phyloP scores from a whole-genome alignment of 441 rosid genomes.

The Bruguiera hainesii region DNA sequence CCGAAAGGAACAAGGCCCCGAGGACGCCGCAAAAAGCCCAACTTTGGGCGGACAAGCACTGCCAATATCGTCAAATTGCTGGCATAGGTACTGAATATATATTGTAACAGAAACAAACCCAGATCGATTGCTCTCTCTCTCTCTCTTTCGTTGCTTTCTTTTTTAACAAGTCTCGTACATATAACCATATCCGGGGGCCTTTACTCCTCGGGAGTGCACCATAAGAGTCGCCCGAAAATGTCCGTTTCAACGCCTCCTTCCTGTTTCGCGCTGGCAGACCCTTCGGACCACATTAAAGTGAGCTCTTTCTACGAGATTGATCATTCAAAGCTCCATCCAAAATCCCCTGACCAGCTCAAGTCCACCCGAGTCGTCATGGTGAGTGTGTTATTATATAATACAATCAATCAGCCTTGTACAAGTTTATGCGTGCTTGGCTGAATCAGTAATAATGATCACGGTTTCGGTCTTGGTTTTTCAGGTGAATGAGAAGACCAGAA shows the following conservation, averaged over 20 bases:
- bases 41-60: slow-evolving; percentile 19
- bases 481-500: slow-evolving; percentile 68
- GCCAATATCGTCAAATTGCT: slow-evolving; percentile 9
- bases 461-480: slow-evolving; percentile 17
- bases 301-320: slow-evolving; percentile 79
- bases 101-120: no score
- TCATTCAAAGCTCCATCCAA: slow-evolving; percentile 48
- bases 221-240: neutral
- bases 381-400: neutral
- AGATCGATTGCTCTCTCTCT: no score
- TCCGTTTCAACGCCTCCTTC: neutral
- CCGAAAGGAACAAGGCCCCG: slow-evolving; percentile 21
- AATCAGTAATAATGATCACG: no score
- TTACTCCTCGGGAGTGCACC: neutral
- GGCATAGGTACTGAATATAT: neutral
- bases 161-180: no score
- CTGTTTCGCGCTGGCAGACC: slow-evolving; percentile 21
- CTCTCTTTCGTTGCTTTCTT: no score
- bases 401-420: no score
- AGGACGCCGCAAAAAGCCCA: slow-evolving; percentile 20
- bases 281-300: slow-evolving; percentile 49
- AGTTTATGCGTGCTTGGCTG: no score
- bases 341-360: slow-evolving; percentile 57
- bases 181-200: neutral
- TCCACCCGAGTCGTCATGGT: slow-evolving; percentile 73